Evolutionary conservation across 768 basidiomycete genomes (phyloP), one percentile per base, ranked within the genome.

Genomic region (Phlegmacium glaucopus): DNA sequence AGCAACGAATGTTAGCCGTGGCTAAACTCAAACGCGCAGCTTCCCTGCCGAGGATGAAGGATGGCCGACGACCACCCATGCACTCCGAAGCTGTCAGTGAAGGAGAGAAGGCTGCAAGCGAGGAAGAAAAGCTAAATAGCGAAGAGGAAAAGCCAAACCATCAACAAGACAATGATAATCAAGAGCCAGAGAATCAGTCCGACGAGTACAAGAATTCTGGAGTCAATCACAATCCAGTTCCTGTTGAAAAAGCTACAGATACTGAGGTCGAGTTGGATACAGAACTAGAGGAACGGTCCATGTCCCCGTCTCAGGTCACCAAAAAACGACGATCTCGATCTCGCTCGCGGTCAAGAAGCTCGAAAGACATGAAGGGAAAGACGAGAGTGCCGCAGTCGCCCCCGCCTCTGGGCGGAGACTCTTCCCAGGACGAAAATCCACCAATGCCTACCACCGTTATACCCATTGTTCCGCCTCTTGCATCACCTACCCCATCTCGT

Each of bases 1-100:
- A 94, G 64, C 87, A 93, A 66, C 84, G 94, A 50, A 89, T 90
- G 61, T 79, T 82, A 45, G 89, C 92, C 9, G 86, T 95, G 39
- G 90, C 90, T 38, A 93, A 85, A 70, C 80, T 96, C 54, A 93
- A 88, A 69, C 83, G 94, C 57, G 93, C 94, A 36, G 90, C 92
- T 45, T 94, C 92, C 12, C 68, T 95, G 25, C 94, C 93, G 30
- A 78, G 93, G 51, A 90, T 90, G 84, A 92, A 92, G 64, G 88
- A 92, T 64, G 92, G 92, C 7, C 72, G 92, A 46, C 75, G 93
- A 36, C 92, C 91, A 1, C 89, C 85, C 40, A 90, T 90, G 88
- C 89, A 88, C 59, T 72, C 79, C 54, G 88, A 89, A 55, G 85
- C 82, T 15, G 80, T 90, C 42, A 90, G 88, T 59, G 89, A 91